Evolutionary conservation across 306 rosid species (phyloP), one percentile per base, ranked within the genome.

Genomic region (Hippophae gyantsensis): DNA sequence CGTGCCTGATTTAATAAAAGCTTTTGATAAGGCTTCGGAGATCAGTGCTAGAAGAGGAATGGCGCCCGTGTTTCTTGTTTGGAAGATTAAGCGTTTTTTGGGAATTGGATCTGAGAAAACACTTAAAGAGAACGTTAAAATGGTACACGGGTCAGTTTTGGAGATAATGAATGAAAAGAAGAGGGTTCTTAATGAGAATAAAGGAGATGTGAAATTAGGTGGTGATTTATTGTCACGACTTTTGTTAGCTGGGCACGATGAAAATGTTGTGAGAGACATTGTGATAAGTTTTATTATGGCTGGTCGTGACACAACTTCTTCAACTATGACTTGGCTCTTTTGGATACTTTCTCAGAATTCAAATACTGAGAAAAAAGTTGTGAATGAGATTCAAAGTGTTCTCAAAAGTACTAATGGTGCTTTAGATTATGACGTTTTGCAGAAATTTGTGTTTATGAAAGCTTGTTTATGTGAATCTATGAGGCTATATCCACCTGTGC

Each of bases 231-330:
- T 71, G 5, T 64, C 70, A 8, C 52, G 76, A 26, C 59, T 71
- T 60, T 52, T 71, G 42, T 8, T 14, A 7, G 63, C n/a, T n/a
- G 51, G 50, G 18, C 49, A 42, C 10, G 61, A 70, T 25, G 9
- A 51, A 51, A 65, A 48, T 62, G 64, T 64, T 46, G 43, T 64
- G 26, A 58, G 65, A 47, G 76, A 71, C 57, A 64, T 64, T 10
- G 46, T 71, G 23, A 23, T 71, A 7, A 64, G 70, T 61, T 71
- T 64, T 59, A 58, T 71, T 38, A 70, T 71, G 7, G 76, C 76
- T 18, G 66, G 76, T 12, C 57, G 62, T 38, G 76, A 64, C 52
- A 4, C n/a, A 9, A 71, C 70, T 4, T 71, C 70, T n/a, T 52
- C 70, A 1, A 62, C 76, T 8, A 13, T 71, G 18, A 58, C 76